A percentile compares a stretch with the other conserved stretches of the same genome.
Conservation (phyloP, 2,329 filamentous ascomycete species). For the Penicillium sclerotiorum region DNA sequence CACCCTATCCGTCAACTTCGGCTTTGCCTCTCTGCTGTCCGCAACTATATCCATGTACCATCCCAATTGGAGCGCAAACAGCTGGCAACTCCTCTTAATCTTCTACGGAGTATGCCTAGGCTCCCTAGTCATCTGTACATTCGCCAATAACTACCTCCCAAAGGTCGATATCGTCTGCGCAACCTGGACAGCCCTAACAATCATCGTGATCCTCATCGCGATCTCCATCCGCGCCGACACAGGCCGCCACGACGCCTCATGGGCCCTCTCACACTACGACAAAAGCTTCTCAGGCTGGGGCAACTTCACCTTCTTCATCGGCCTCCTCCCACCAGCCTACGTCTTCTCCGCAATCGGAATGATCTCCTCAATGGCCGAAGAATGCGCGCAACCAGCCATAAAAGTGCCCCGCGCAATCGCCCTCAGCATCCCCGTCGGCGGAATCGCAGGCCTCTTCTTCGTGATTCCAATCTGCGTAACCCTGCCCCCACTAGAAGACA, state of each 20-base stretch:
- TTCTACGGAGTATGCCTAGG: conserved; percentile 70
- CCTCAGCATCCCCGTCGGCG: conserved; percentile 56
- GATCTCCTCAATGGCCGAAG: conserved; percentile 66
- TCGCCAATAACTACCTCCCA: conserved; percentile 69
- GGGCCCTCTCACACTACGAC: conserved; percentile 61
- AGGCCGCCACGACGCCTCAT: conserved; percentile 55
- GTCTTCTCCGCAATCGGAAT: conserved; percentile 64
- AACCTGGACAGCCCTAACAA: conserved; percentile 58
- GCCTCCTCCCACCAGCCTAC: conserved; percentile 61
- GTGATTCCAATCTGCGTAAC: conserved; percentile 58
- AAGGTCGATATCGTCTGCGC: conserved; percentile 62
- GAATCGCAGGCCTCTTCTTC: conserved; percentile 59
- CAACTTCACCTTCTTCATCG: conserved; percentile 64
- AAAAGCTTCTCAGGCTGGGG: conserved; percentile 60
- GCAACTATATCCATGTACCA: conserved; percentile 58
- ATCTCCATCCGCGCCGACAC: conserved; percentile 58
- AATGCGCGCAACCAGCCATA: conserved; percentile 56
- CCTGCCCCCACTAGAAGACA: conserved; percentile 49
- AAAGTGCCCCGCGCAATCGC: conserved; percentile 58
- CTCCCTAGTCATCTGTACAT: conserved; percentile 66
- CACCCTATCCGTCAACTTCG: conserved; percentile 54
- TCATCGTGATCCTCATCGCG: conserved; percentile 60
- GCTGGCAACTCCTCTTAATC: conserved; percentile 71
- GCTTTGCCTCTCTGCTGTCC: conserved; percentile 58
- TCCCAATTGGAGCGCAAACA: conserved; percentile 54